These are phyloP conservation scores for Macroventuria anomochaeta DNA, from an alignment of 2,329 filamentous ascomycete genomes.

Conservation along the genomic window DNA sequence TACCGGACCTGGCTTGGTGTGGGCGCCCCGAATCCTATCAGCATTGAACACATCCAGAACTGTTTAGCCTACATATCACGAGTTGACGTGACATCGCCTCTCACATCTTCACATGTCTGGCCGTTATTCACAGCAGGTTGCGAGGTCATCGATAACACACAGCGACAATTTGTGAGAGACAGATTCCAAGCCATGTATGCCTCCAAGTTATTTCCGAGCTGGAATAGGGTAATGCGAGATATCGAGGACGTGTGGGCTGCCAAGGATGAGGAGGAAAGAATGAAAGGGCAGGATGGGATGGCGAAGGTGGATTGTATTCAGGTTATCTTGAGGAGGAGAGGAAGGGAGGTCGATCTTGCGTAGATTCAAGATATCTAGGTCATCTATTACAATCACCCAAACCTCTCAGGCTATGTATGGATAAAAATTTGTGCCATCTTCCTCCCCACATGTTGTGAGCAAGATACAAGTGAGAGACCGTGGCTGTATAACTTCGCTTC, in stretches of 20 bases:
- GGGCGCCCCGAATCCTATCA: conserved; percentile 40
- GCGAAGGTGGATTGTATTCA: conserved; percentile 42
- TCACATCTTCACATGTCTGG: conserved; percentile 41
- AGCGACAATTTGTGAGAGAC: conserved; percentile 36
- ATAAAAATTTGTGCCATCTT: too few species aligned
- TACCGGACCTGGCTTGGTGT: conserved; percentile 43
- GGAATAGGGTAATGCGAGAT: conserved; percentile 37
- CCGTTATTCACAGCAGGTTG: conserved; percentile 43
- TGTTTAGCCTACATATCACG: conserved; percentile 30
- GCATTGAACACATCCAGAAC: conserved; percentile 34
- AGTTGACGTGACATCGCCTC: conserved; percentile 28
- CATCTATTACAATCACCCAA: too few species aligned
- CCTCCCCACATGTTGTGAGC: too few species aligned
- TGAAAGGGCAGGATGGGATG: conserved; percentile 33
- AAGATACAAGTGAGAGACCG: too few species aligned
- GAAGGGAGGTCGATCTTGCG: conserved; percentile 40
- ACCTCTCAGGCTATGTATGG: too few species aligned
- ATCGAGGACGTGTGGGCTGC: conserved; percentile 39
- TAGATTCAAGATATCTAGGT: too few species aligned
- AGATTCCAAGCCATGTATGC: conserved; percentile 35
- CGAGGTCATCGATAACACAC: conserved; percentile 28
- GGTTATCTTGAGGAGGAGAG: conserved; percentile 34
- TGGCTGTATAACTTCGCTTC: too few species aligned
- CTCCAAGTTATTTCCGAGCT: conserved; percentile 32
- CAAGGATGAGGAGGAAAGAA: conserved; percentile 35